A percentile compares a stretch with the other conserved stretches of the same genome.
phyloP scores from a whole-genome alignment of 2,329 filamentous ascomycete genomes.

The Neopestalotiopsis sp. region DNA sequence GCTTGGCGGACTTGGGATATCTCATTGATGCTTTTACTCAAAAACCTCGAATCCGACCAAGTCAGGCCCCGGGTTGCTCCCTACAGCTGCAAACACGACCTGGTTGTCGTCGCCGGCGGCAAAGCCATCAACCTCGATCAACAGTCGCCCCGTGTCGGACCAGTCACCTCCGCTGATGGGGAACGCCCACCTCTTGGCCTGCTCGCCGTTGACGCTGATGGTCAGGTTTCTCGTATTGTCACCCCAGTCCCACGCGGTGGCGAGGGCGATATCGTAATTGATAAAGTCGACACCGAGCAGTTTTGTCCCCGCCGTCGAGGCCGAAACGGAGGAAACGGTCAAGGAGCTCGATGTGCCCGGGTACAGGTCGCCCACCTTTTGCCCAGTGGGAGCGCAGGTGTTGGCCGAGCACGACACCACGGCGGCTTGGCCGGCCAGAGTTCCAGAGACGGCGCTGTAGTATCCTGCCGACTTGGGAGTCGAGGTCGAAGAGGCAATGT shows the following conservation, averaged over 20 bases:
- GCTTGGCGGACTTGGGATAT: no score
- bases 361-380: constrained; percentile 46
- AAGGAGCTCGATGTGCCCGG: constrained; percentile 34
- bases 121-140: constrained; percentile 51
- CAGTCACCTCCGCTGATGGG: constrained; percentile 56
- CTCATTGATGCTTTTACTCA: constrained; percentile 23
- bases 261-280: constrained; percentile 55
- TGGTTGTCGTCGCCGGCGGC: constrained; percentile 42
- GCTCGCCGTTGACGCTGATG: constrained; percentile 48
- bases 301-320: constrained; percentile 37
- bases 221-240: constrained; percentile 57
- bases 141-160: constrained; percentile 52
- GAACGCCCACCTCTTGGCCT: constrained; percentile 51
- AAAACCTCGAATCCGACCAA: constrained; percentile 47
- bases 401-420: constrained; percentile 39
- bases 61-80: constrained; percentile 42
- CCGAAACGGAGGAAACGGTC: constrained; percentile 39
- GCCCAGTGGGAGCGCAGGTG: constrained; percentile 47
- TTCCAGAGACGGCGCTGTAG: constrained; percentile 43
- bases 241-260: constrained; percentile 46
- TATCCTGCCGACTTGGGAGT: constrained; percentile 35
- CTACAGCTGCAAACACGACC: constrained; percentile 39
- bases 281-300: constrained; percentile 54
- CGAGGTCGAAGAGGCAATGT: constrained; percentile 32
- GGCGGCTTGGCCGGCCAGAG: constrained; percentile 41